phyloP scores from a whole-genome alignment of 1,139 yeast genomes.

The Sugiyamaella novakii region DNA sequence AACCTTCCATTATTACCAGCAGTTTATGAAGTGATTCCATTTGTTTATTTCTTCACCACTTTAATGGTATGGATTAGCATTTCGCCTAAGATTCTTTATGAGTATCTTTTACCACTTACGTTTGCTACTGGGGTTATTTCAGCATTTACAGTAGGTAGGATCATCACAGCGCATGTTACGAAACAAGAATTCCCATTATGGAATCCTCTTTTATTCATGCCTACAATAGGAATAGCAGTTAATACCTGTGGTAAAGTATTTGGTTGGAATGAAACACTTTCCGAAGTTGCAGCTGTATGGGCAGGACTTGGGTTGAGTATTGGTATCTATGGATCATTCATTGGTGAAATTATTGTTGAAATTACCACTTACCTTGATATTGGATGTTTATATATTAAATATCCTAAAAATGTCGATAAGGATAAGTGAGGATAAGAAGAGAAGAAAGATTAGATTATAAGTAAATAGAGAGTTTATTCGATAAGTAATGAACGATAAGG shows the following conservation, averaged over 20 bases:
- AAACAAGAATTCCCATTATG: constrained; percentile 71
- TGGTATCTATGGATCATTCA: constrained; percentile 78
- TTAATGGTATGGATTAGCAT: constrained; percentile 52
- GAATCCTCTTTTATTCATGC: constrained; percentile 71
- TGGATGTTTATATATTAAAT: constrained; percentile 81
- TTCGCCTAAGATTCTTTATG: constrained; percentile 51
- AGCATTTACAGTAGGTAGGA: constrained; percentile 87
- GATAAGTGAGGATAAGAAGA: constrained; percentile 35
- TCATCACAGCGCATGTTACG: constrained; percentile 86
- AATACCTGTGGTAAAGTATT: constrained; percentile 39
- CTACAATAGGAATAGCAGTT: constrained; percentile 55
- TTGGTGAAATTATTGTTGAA: constrained; percentile 78
- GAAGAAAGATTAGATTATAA: neutral
- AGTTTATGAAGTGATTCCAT: constrained; percentile 68
- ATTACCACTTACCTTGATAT: constrained; percentile 83
- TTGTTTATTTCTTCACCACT: constrained; percentile 61
- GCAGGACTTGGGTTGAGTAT: constrained; percentile 72
- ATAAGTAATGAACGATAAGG: too few species aligned
- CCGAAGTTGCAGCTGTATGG: constrained; percentile 51
- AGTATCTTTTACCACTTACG: constrained; percentile 59
- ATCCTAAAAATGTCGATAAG: constrained; percentile 57
- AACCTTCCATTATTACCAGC: constrained; percentile 48
- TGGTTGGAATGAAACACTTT: constrained; percentile 35
- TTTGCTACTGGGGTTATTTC: constrained; percentile 71
- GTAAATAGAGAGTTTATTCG: neutral